Conservation (phyloP, 176 grass and related monocot species). For the Hsuehochloa calcarea region DNA sequence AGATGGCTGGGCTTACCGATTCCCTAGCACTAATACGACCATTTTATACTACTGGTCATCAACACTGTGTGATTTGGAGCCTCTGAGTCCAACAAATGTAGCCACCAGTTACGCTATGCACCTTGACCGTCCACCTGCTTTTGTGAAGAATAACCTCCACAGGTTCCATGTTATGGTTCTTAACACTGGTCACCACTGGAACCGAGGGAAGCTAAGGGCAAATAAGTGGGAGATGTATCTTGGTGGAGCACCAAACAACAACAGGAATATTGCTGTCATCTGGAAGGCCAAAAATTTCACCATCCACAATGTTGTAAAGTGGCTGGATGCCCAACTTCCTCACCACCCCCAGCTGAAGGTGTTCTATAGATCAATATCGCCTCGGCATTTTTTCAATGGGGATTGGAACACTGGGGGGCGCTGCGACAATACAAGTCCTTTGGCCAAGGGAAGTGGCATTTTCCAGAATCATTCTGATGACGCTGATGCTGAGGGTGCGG, state of each 20-base stretch:
- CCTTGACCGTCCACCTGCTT: constrained; percentile 65
- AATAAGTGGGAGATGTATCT: constrained; percentile 91
- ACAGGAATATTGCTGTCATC: constrained; percentile 59
- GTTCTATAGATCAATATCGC: constrained; percentile 75
- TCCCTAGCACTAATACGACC: constrained; percentile 71
- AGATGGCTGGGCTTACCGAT: constrained; percentile 87
- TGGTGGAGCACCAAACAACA: constrained; percentile 53
- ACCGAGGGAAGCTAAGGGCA: constrained; percentile 74
- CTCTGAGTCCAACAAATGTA: constrained; percentile 56
- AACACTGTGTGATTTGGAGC: constrained; percentile 77
- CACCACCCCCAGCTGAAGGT: constrained; percentile 54
- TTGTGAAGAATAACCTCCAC: constrained; percentile 67
- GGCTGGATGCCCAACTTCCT: constrained; percentile 71
- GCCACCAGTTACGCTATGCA: constrained; percentile 84
- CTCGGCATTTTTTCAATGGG: constrained; percentile 83
- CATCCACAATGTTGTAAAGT: constrained; percentile 64
- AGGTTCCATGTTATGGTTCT: constrained; percentile 74
- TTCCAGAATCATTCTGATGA: constrained; percentile 58
- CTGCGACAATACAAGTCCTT: constrained; percentile 69
- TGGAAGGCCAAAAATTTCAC: constrained; percentile 90
- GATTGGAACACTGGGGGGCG: constrained; percentile 76
- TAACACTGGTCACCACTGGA: constrained; percentile 95
- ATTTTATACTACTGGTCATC: constrained; percentile 91
- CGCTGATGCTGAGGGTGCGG: constrained; percentile 48
- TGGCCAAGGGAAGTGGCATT: constrained; percentile 64